A percentile compares a stretch with the other conserved stretches of the same genome.
These are phyloP conservation scores for Tanacetum coccineum DNA, from an alignment of 129 eudicot genomes.

Conservation along the genomic window DNA sequence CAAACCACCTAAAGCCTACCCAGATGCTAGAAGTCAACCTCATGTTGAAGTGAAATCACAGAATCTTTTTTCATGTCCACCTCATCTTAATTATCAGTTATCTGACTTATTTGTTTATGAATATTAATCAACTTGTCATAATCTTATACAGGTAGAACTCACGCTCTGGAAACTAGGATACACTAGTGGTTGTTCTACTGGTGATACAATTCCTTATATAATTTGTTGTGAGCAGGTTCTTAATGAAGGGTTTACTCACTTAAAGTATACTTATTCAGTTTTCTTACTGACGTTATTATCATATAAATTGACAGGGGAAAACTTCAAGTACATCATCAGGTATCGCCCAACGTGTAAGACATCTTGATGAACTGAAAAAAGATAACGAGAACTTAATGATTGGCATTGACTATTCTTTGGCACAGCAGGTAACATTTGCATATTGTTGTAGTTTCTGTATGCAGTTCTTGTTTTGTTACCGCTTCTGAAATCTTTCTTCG, in stretches of 20 bases:
- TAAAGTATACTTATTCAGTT: not conserved
- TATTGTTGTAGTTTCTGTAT: not conserved
- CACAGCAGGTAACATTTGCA: conserved; percentile 60
- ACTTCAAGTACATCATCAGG: conserved; percentile 65
- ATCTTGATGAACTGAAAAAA: conserved; percentile 81
- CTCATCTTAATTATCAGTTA: not conserved
- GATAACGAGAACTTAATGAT: conserved; percentile 76
- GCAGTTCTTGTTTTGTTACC: not conserved
- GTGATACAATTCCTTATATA: conserved; percentile 93
- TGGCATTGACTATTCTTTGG: conserved; percentile 93
- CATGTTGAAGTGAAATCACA: conserved; percentile 80
- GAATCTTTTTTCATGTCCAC: conserved; percentile 7
- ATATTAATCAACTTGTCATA: conserved; percentile 17
- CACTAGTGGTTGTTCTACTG: conserved; percentile 92
- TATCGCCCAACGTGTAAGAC: conserved; percentile 97
- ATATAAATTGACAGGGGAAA: conserved; percentile 47
- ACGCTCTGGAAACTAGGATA: conserved; percentile 79
- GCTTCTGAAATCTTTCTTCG: conserved; percentile 8
- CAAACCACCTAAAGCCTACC: conserved; percentile 97
- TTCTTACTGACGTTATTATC: not conserved
- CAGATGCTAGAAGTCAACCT: conserved; percentile 96
- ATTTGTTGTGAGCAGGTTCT: conserved; percentile 96
- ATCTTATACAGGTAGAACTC: conserved; percentile 60
- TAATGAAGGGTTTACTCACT: conserved; percentile 3
- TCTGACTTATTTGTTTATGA: not conserved